Percentiles rank a stretch among this genome's conserved stretches.
Conservation (phyloP, 2,329 filamentous ascomycete genomes). For the Colletotrichum noveboracense region DNA sequence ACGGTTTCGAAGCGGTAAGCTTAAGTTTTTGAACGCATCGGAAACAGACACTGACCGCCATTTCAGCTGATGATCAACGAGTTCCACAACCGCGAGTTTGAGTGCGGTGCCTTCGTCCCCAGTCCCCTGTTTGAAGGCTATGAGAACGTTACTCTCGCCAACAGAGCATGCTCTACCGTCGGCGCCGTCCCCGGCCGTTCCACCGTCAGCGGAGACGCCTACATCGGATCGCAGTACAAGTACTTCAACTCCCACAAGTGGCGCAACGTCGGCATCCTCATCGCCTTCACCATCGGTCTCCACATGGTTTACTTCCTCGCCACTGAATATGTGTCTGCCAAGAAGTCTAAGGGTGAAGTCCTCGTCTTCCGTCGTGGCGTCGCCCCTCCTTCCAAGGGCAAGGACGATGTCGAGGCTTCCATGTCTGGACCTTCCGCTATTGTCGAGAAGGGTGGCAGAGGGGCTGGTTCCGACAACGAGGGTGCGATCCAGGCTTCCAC, state of each 20-base stretch:
- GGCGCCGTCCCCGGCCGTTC: constrained; percentile 48
- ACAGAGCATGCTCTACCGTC: constrained; percentile 47
- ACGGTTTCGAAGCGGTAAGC: constrained; percentile 68
- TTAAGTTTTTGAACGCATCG: not conserved
- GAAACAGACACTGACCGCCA: not conserved
- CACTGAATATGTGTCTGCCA: constrained; percentile 49
- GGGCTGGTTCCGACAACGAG: not conserved
- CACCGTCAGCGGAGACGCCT: constrained; percentile 49
- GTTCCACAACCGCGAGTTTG: constrained; percentile 55
- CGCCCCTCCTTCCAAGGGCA: not conserved
- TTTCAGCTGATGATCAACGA: constrained; percentile 61
- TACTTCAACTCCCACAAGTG: constrained; percentile 53
- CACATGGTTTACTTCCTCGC: constrained; percentile 52
- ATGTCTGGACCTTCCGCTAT: constrained; percentile 14
- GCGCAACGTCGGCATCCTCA: constrained; percentile 62
- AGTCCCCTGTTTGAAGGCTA: constrained; percentile 20
- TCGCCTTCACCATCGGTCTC: constrained; percentile 55
- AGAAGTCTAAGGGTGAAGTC: constrained; percentile 66
- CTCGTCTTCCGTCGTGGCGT: constrained; percentile 60
- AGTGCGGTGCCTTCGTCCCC: constrained; percentile 25
- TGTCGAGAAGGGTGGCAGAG: constrained; percentile 15
- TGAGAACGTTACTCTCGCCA: constrained; percentile 15
- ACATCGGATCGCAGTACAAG: constrained; percentile 46
- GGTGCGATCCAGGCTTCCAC: constrained; percentile 48
- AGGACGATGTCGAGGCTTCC: constrained; percentile 16